Evolutionary conservation across 331 rosid genomes (phyloP).

Genomic region (Phaseolus coccineus): DNA sequence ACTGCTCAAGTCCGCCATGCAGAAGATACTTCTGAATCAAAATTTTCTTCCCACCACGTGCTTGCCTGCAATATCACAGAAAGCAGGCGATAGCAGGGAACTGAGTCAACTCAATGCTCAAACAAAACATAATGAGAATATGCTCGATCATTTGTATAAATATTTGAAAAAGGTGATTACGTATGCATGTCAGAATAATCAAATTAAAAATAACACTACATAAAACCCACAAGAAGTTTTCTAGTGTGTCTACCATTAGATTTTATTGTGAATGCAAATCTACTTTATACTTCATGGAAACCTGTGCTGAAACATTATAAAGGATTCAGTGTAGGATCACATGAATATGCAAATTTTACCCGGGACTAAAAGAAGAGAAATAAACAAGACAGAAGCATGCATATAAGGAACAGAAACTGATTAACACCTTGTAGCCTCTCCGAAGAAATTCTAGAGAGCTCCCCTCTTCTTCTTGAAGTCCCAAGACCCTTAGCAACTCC

Average conservation of each 20-base stretch:
- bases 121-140: slow-evolving; percentile 25
- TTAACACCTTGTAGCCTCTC: slow-evolving; percentile 89
- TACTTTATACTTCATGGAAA: no score
- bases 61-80: slow-evolving; percentile 59
- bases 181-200: background rate
- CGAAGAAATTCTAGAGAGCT: slow-evolving; percentile 97
- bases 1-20: slow-evolving; percentile 83
- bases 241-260: background rate
- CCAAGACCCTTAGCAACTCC: slow-evolving; percentile 90
- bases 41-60: slow-evolving; percentile 99
- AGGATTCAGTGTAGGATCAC: slow-evolving; percentile 18
- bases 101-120: background rate
- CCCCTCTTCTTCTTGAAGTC: slow-evolving; percentile 91
- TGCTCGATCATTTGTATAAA: slow-evolving; percentile 20
- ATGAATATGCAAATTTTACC: slow-evolving; percentile 14
- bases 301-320: background rate
- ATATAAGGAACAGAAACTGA: slow-evolving; percentile 30
- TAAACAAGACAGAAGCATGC: slow-evolving; percentile 29
- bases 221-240: slow-evolving; percentile 11
- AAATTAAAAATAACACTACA: background rate
- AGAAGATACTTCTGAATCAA: slow-evolving; percentile 76
- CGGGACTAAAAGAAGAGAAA: background rate
- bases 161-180: background rate
- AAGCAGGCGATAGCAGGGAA: slow-evolving; percentile 28
- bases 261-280: no score